These are phyloP conservation scores for Citrus hindsii DNA, from an alignment of 345 rosid species.

Conservation along the genomic window DNA sequence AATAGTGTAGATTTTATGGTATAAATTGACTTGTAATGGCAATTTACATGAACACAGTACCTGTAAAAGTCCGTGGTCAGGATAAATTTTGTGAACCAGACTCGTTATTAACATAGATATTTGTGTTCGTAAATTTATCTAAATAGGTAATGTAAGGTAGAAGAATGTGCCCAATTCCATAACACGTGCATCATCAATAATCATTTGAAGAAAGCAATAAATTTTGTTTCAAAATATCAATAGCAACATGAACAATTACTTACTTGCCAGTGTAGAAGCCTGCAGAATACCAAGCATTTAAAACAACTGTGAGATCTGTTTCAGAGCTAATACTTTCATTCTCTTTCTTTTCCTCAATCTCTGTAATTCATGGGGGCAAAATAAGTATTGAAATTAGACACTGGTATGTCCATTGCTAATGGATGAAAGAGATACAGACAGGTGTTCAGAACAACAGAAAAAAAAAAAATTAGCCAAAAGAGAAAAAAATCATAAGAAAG, in stretches of 20 bases:
- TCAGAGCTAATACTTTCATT: conserved; percentile 24
- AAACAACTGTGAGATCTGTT: conserved; percentile 47
- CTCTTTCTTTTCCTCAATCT: conserved; percentile 23
- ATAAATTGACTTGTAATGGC: background rate
- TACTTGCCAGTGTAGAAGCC: conserved; percentile 70
- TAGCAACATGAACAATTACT: conserved; percentile 13
- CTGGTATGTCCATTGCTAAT: too few relatives aligned
- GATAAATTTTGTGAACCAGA: background rate
- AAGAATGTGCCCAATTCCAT: too few relatives aligned
- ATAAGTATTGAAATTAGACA: background rate
- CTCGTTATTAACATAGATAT: background rate
- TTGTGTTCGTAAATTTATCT: background rate
- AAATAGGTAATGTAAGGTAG: too few relatives aligned
- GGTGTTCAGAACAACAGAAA: background rate
- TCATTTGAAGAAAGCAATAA: background rate
- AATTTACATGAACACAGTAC: background rate
- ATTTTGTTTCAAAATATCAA: background rate
- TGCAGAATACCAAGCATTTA: conserved; percentile 65
- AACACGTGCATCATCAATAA: background rate
- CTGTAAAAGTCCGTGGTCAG: background rate
- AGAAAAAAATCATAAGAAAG: background rate
- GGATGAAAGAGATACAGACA: background rate
- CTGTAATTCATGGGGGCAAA: conserved; percentile 20
- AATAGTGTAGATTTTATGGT: background rate
- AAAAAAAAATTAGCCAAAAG: background rate